Base-by-base conservation (phyloP, 2,329 filamentous ascomycete species). In the Beauveria sp. region DNA sequence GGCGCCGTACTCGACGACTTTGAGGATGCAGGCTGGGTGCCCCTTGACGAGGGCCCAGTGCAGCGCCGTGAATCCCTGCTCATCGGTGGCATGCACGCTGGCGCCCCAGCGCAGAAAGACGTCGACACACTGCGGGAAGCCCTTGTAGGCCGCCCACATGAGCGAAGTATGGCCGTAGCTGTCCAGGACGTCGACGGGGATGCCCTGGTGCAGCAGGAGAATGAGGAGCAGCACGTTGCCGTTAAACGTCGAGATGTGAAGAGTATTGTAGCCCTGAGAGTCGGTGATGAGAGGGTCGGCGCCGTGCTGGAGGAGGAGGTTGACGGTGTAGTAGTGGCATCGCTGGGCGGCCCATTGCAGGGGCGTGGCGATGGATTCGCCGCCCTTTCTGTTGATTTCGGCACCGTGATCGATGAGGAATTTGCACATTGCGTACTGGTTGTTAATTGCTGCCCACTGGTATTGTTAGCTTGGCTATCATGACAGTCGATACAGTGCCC, bases 71-170 rank as follows among this genome's bases (percentile, higher is more conserved):
- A 97, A 94, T 30, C 93, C 93, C 67, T 92, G 89, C 71, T 97
- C 92, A 69, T 99, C 94, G 34, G 83, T 86, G 40, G 91, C 88
- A 73, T 96, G 91, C 9, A 97, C 91, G 71, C 92, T 94, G 43
- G 94, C 94, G 58, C 94, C 96, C 92, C 94, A 99, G 67, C 92
- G 86, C 62, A 99, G 77, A 66, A 96, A 93, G 48, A 97, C 75
- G 71, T 97, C 94, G 53, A 97, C 93, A 68, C 91, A 96, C 52
- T 89, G 87, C 0, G 93, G 91, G 71, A 88, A 97, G 41, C 96
- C 94, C 75, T 99, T 99, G 79, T 99, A 99, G 18, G 93, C 93
- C 20, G 94, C 91, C 94, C 94, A 99, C 94, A 99, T 99, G 63
- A 99, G 81, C 63, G 88, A 89, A 1, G 94, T 97, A 74, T 99